phyloP scores from a whole-genome alignment of 2,329 filamentous ascomycete species.

The Orbilia javanica region DNA sequence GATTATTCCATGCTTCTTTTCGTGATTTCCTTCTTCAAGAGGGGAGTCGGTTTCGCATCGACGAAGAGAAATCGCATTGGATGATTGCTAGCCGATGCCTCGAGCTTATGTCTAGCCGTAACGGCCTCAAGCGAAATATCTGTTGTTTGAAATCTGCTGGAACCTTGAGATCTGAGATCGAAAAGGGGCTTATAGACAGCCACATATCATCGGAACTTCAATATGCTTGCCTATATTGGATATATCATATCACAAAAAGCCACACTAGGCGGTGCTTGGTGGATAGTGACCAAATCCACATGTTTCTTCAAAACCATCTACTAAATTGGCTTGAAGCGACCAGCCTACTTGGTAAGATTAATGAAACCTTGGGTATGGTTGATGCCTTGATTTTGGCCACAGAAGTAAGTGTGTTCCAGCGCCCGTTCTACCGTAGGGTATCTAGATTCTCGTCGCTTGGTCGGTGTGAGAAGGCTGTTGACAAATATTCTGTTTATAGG shows the following conservation, averaged over 20 bases:
- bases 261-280: background rate
- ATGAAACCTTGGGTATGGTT: too few species aligned
- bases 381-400: too few species aligned
- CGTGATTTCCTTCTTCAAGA: conserved; percentile 2
- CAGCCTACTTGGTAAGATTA: conserved; percentile 51
- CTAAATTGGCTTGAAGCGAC: conserved; percentile 17
- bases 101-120: background rate
- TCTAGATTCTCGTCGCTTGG: too few species aligned
- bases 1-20: background rate
- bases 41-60: background rate
- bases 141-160: background rate
- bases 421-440: too few species aligned
- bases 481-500: background rate
- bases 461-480: background rate
- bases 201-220: background rate
- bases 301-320: background rate
- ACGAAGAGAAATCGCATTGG: background rate
- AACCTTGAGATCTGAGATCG: conserved; percentile 37
- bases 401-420: too few species aligned
- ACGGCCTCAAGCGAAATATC: background rate
- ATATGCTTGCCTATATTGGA: too few species aligned
- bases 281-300: background rate
- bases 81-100: conserved; percentile 7
- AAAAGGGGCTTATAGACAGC: background rate
- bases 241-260: conserved; percentile 4